phyloP scores from a whole-genome alignment of 108 stramenopile genomes.

The Nitzschia putrida region DNA sequence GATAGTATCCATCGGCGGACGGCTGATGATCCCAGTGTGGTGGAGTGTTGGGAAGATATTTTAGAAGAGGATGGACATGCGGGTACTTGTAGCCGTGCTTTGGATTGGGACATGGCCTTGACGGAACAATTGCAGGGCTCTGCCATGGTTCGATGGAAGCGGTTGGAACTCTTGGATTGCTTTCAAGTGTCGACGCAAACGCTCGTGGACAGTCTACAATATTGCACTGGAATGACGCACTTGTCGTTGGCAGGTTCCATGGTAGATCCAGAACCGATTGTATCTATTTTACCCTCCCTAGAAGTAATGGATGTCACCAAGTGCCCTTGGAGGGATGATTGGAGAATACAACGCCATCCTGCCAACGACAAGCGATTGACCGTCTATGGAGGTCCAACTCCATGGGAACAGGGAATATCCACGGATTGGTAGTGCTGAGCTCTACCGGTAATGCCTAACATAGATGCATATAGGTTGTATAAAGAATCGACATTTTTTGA shows the following conservation, averaged over 20 bases:
- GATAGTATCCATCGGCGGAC: not conserved
- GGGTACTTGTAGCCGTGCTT: not conserved
- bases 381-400: not conserved
- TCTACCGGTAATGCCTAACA: too few relatives aligned
- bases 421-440: not conserved
- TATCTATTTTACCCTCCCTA: slow-evolving; percentile 18
- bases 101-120: slow-evolving; percentile 13
- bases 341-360: too few relatives aligned
- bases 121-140: slow-evolving; percentile 17
- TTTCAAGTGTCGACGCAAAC: not conserved
- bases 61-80: not conserved
- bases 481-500: not conserved
- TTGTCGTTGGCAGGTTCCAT: slow-evolving; percentile 38
- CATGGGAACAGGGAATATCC: not conserved
- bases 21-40: not conserved
- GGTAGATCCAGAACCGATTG: not conserved
- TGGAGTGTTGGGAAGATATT: slow-evolving; percentile 1
- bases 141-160: slow-evolving; percentile 12
- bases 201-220: slow-evolving; percentile 14
- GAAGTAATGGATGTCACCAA: slow-evolving; percentile 29
- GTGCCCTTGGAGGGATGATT: slow-evolving; percentile 24
- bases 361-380: not conserved
- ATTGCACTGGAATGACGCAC: slow-evolving; percentile 25
- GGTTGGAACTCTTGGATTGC: slow-evolving; percentile 35
- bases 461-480: not conserved